These are phyloP conservation scores for Wickerhamomyces bisporus DNA, from an alignment of 805 yeast species.

Conservation along the genomic window DNA sequence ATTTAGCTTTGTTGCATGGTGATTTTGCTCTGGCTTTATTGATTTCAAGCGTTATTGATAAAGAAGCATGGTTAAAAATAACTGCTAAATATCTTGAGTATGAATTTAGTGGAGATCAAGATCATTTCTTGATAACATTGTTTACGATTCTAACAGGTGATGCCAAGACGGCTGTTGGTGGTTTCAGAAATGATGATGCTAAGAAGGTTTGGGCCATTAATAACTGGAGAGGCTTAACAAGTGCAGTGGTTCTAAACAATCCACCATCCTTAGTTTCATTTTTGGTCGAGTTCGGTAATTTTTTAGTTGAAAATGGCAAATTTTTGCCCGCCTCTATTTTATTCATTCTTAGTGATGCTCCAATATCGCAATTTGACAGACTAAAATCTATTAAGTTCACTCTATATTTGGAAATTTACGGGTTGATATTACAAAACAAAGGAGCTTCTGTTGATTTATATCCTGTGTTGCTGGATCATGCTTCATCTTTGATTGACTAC, in stretches of 20 bases:
- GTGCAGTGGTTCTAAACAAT: conserved; percentile 34
- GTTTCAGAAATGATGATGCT: conserved; percentile 33
- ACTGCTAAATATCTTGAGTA: conserved; percentile 53
- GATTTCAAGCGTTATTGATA: conserved; percentile 61
- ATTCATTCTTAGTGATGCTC: conserved; percentile 41
- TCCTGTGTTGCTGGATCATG: conserved; percentile 60
- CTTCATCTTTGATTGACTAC: conserved; percentile 61
- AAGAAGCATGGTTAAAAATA: conserved; percentile 51
- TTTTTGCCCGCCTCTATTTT: conserved; percentile 38
- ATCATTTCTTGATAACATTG: conserved; percentile 44
- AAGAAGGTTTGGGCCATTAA: conserved; percentile 44
- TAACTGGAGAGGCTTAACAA: conserved; percentile 47
- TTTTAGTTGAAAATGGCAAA: conserved; percentile 32
- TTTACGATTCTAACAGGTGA: conserved; percentile 65
- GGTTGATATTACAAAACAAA: conserved; percentile 14
- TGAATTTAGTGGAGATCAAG: conserved; percentile 38
- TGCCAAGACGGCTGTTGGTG: conserved; percentile 46
- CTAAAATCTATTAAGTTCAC: conserved; percentile 21
- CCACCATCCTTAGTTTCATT: conserved; percentile 34
- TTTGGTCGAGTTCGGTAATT: conserved; percentile 46
- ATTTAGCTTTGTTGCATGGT: conserved; percentile 51
- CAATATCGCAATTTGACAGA: conserved; percentile 28
- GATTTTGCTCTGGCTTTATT: conserved; percentile 78
- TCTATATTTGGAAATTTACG: conserved; percentile 26
- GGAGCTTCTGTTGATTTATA: conserved; percentile 40